These are phyloP conservation scores for Herpetomonas samuelpessoai DNA, from an alignment of 208 protist genomes.

Conservation along the genomic window DNA sequence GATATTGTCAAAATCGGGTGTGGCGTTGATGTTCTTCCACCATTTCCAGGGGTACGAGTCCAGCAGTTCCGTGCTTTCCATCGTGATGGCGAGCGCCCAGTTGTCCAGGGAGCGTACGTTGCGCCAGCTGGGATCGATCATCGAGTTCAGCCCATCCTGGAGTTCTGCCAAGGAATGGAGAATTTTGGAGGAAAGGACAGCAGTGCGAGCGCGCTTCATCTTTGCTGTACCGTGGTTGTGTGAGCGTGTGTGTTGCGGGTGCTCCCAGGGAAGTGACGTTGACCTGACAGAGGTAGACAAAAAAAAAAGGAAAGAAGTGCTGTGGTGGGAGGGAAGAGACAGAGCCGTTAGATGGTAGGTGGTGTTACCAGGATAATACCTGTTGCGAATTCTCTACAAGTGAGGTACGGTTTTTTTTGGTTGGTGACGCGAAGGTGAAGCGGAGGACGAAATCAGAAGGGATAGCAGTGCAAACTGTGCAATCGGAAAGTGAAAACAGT, in stretches of 20 bases:
- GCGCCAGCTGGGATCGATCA: conserved; percentile 76
- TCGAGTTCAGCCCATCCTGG: conserved; percentile 81
- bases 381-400: no score
- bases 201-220: conserved; percentile 47
- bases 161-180: conserved; percentile 60
- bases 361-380: no score
- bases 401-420: no score
- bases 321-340: no score
- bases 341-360: no score
- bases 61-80: conserved; percentile 85
- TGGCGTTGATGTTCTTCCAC: conserved; percentile 89
- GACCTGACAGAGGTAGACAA: background rate
- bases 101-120: conserved; percentile 64
- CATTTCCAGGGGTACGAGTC: conserved; percentile 94
- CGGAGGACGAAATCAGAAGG: no score
- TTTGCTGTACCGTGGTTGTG: conserved; percentile 4
- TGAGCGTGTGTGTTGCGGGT: conserved; percentile 4
- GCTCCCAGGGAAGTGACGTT: background rate
- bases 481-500: no score
- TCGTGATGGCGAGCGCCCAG: conserved; percentile 88
- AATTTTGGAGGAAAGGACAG: conserved; percentile 34
- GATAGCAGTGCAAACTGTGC: no score
- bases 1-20: conserved; percentile 79
- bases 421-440: no score
- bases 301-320: no score